These are phyloP conservation scores for Pharus latifolius DNA, from an alignment of 176 grass and related monocot species.

Conservation along the genomic window DNA sequence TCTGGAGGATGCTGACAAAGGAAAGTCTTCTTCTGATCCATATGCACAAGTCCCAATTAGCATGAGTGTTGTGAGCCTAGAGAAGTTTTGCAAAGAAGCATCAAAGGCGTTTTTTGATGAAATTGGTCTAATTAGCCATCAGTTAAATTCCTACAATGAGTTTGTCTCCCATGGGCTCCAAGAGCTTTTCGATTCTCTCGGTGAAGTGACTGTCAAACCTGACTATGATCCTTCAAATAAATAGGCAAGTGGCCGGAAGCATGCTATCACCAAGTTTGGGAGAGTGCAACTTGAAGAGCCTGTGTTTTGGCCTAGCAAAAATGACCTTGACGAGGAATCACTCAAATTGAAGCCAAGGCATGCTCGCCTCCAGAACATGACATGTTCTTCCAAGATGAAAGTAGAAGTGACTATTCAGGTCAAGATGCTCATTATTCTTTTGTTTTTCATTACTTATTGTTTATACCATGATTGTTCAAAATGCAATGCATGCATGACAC, in stretches of 20 bases:
- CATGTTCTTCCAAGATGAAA: too few relatives aligned
- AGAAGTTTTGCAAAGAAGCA: too few relatives aligned
- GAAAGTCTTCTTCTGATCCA: too few relatives aligned
- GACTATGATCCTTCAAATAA: constrained; percentile 49
- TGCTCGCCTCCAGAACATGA: constrained; percentile 44
- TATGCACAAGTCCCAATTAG: background rate
- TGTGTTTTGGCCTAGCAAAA: constrained; percentile 28
- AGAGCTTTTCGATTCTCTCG: too few relatives aligned
- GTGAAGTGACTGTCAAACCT: constrained; percentile 30
- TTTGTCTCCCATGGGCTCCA: too few relatives aligned
- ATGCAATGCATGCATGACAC: background rate
- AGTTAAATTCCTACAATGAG: constrained; percentile 40
- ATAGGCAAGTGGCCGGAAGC: constrained; percentile 19
- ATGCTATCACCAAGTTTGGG: constrained; percentile 21
- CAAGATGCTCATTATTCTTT: background rate
- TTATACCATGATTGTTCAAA: background rate
- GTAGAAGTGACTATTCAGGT: too few relatives aligned
- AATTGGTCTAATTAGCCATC: constrained; percentile 30
- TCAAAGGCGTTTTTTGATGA: constrained; percentile 31
- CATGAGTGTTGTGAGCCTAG: too few relatives aligned
- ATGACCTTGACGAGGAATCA: constrained; percentile 7
- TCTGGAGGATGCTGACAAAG: background rate
- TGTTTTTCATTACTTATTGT: background rate
- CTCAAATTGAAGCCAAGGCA: constrained; percentile 31
- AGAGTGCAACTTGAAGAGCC: too few relatives aligned